phyloP scores from a whole-genome alignment of 306 rosid species.

The Heteromeles arbutifolia region DNA sequence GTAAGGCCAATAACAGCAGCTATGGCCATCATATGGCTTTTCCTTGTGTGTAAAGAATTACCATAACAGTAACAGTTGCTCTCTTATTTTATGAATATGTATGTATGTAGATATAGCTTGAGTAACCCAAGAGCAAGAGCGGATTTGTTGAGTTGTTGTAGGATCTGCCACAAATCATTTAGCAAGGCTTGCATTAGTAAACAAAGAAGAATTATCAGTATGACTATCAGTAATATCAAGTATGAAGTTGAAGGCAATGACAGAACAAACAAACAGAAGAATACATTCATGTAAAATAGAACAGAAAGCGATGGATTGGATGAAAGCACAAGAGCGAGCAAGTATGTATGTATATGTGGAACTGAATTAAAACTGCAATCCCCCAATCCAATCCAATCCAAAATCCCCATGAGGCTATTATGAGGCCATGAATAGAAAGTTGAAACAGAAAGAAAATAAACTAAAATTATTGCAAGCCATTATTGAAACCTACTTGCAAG shows the following conservation, averaged over 20 bases:
- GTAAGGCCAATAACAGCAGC: conserved; percentile 86
- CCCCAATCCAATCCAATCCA: neutral
- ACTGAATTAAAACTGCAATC: neutral
- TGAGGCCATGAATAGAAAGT: no score
- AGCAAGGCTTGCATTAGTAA: neutral
- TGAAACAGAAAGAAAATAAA: no score
- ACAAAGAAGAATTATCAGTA: neutral
- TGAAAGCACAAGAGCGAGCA: neutral
- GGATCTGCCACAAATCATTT: conserved; percentile 1
- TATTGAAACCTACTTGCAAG: no score
- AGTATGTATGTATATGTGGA: neutral
- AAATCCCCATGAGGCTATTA: neutral
- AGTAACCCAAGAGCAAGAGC: neutral
- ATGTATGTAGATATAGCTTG: neutral
- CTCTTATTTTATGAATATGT: neutral
- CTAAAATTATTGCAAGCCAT: no score
- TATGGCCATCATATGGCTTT: conserved; percentile 71
- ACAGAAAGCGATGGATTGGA: neutral
- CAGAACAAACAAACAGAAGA: neutral
- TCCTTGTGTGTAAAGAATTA: conserved; percentile 27
- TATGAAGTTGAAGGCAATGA: neutral
- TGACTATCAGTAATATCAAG: neutral
- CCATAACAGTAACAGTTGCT: conserved; percentile 18
- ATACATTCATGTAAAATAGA: neutral
- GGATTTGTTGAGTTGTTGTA: neutral